A percentile compares a stretch with the other conserved stretches of the same genome.
Conservation (phyloP, 1,284 basidiomycete species). For the Anthracocystis setariae region DNA sequence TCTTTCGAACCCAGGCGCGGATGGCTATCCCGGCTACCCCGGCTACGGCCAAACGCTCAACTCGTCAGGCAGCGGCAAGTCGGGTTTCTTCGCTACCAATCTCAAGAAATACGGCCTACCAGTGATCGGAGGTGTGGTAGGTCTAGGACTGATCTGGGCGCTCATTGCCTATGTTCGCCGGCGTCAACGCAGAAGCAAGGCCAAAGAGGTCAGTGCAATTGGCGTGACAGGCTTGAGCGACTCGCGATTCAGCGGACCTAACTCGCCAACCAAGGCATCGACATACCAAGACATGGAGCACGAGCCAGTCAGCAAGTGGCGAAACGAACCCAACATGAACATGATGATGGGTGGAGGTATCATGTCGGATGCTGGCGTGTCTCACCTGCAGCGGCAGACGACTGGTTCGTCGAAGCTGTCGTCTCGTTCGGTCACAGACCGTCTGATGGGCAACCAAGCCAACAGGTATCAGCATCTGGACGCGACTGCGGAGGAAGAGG, state of each 20-base stretch:
- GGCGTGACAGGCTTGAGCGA: conserved; percentile 39
- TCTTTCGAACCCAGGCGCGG: conserved; percentile 28
- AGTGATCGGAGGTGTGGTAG: conserved; percentile 34
- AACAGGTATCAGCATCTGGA: conserved; percentile 32
- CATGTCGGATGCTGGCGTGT: conserved; percentile 39
- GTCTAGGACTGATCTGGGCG: conserved; percentile 30
- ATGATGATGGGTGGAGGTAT: conserved; percentile 35
- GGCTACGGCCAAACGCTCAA: conserved; percentile 14
- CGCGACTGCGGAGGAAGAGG: conserved; percentile 24
- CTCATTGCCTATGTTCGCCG: conserved; percentile 17
- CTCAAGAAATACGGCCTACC: conserved; percentile 44
- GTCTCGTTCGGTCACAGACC: conserved; percentile 17
- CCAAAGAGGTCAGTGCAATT: conserved; percentile 24
- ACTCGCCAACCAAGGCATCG: conserved; percentile 2
- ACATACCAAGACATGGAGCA: conserved; percentile 11
- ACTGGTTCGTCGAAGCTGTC: conserved; percentile 27
- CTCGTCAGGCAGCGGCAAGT: conserved; percentile 14
- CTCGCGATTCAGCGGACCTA: conserved; percentile 17
- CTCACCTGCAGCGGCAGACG: conserved; percentile 33
- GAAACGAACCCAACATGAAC: conserved; percentile 42
- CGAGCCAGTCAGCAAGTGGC: conserved; percentile 23
- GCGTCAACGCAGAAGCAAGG: conserved; percentile 12
- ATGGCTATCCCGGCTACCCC: conserved; percentile 35
- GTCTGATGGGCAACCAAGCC: conserved; percentile 12
- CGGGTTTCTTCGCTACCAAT: conserved; percentile 4